Percentiles rank a stretch among this genome's conserved stretches.
These are phyloP conservation scores for Lachancea fermentati DNA, from an alignment of 805 yeast species.

Conservation along the genomic window DNA sequence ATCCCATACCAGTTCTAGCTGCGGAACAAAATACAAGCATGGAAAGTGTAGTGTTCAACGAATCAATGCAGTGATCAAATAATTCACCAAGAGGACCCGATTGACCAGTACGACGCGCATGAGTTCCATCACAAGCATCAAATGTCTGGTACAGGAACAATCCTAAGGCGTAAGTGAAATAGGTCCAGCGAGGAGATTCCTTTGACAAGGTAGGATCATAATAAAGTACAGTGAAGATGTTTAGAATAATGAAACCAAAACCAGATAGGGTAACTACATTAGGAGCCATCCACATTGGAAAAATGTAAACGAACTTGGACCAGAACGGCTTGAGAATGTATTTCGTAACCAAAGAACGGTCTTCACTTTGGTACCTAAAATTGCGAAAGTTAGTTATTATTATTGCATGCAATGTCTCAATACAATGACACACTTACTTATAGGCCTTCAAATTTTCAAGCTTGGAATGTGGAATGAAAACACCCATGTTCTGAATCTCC, in stretches of 20 bases:
- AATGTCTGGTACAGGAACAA: conserved; percentile 89
- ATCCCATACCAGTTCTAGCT: conserved; percentile 68
- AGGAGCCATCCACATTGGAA: conserved; percentile 90
- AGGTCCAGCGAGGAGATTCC: conserved; percentile 69
- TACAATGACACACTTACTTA: too few relatives aligned
- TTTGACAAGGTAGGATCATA: conserved; percentile 63
- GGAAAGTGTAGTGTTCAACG: conserved; percentile 75
- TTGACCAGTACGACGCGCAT: conserved; percentile 93
- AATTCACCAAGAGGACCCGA: conserved; percentile 91
- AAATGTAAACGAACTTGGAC: conserved; percentile 61
- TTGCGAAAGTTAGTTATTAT: conserved; percentile 1
- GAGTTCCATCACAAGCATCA: conserved; percentile 94
- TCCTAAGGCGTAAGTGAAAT: conserved; percentile 71
- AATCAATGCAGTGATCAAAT: conserved; percentile 83
- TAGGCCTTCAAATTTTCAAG: conserved; percentile 50
- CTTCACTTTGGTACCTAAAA: conserved; percentile 64
- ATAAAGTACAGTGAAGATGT: conserved; percentile 59
- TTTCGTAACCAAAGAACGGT: conserved; percentile 71
- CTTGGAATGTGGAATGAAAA: conserved; percentile 51
- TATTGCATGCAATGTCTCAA: conserved; percentile 24
- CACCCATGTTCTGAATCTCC: conserved; percentile 45
- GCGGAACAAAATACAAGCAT: conserved; percentile 68
- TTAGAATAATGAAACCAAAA: conserved; percentile 59
- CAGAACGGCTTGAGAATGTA: conserved; percentile 79
- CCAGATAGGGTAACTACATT: conserved; percentile 84